phyloP scores from a whole-genome alignment of 805 yeast species.

The Hanseniaspora taiwanica region DNA sequence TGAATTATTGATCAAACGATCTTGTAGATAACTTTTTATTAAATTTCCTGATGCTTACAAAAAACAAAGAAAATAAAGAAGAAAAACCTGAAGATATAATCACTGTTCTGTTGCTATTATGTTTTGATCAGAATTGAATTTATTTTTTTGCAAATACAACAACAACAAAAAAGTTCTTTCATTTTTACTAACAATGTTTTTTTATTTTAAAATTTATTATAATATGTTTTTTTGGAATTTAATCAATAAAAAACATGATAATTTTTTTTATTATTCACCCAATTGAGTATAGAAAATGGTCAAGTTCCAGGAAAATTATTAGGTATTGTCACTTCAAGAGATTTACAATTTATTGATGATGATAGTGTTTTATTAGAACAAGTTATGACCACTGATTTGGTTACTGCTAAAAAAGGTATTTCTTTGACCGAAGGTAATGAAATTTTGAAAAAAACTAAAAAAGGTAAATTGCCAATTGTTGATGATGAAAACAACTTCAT shows the following conservation, averaged over 20 bases:
- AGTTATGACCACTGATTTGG: constrained; percentile 81
- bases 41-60: constrained; percentile 27
- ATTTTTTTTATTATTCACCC: constrained; percentile 1
- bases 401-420: constrained; percentile 75
- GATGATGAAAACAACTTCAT: constrained; percentile 65
- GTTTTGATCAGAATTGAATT: neutral
- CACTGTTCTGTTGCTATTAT: no score
- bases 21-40: constrained; percentile 58
- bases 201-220: no score
- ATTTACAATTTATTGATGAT: constrained; percentile 86
- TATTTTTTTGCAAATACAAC: no score
- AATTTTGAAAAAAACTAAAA: constrained; percentile 80
- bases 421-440: constrained; percentile 79
- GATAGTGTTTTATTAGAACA: constrained; percentile 47
- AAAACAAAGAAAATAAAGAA: neutral
- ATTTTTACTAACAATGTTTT: no score
- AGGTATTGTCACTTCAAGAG: constrained; percentile 96
- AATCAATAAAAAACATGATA: neutral
- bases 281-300: constrained; percentile 52
- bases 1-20: constrained; percentile 87
- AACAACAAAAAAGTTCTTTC: no score
- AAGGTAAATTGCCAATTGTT: constrained; percentile 93
- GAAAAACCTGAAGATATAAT: no score
- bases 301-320: constrained; percentile 75
- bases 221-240: neutral